A percentile compares a stretch with the other conserved stretches of the same genome.
Conservation (phyloP, 352 stramenopile genomes). For the Phytopythium oedochilum region DNA sequence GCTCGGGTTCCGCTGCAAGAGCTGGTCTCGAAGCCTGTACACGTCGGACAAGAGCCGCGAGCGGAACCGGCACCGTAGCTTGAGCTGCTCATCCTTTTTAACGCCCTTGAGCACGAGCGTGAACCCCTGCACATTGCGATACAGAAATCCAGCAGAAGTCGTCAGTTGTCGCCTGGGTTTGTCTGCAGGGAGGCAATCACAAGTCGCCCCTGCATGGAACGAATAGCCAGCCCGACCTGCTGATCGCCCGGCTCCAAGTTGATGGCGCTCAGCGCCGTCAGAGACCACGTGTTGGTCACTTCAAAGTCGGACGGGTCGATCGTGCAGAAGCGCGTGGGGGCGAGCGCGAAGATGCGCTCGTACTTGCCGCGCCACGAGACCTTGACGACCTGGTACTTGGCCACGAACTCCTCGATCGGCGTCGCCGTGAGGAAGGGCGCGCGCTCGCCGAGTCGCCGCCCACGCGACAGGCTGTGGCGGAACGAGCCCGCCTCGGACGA, state of each 20-base stretch:
- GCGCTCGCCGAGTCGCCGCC: background rate
- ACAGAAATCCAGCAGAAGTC: background rate
- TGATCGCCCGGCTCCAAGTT: constrained; percentile 54
- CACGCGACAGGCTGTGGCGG: constrained; percentile 6
- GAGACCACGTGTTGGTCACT: constrained; percentile 84
- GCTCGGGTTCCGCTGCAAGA: constrained; percentile 22
- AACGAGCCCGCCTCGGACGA: constrained; percentile 5
- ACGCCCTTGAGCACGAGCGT: constrained; percentile 53
- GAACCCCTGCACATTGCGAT: constrained; percentile 32
- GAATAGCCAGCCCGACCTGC: constrained; percentile 15
- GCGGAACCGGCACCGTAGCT: constrained; percentile 73
- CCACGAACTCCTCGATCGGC: constrained; percentile 76
- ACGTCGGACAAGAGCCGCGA: constrained; percentile 74
- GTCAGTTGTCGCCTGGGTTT: background rate
- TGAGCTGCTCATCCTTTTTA: constrained; percentile 84
- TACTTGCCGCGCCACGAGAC: constrained; percentile 84
- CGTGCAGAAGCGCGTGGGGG: constrained; percentile 76
- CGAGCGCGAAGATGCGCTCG: constrained; percentile 80
- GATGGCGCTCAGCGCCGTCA: constrained; percentile 48
- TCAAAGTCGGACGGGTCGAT: constrained; percentile 86
- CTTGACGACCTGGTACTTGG: constrained; percentile 86
- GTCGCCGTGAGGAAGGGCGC: constrained; percentile 15
- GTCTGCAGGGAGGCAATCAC: too few relatives aligned
- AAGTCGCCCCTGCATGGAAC: too few relatives aligned
- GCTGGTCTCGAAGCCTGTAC: constrained; percentile 62